These are phyloP conservation scores for Ceratocystis lukuohia DNA, from an alignment of 2,329 filamentous ascomycete genomes.

Conservation along the genomic window DNA sequence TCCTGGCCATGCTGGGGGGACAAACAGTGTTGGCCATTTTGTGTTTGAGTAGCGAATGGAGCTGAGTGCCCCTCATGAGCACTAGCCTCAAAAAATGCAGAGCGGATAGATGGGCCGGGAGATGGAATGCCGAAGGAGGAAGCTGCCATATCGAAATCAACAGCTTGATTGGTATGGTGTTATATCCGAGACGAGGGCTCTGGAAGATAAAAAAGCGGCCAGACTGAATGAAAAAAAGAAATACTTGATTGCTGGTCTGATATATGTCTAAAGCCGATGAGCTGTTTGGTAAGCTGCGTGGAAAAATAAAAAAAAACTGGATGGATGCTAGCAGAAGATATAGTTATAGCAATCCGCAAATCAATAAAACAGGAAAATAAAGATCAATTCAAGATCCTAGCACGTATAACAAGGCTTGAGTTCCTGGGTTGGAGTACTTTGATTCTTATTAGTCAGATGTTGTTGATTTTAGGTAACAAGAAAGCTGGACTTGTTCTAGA, in stretches of 20 bases:
- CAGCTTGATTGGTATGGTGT: neutral
- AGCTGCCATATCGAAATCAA: constrained; percentile 17
- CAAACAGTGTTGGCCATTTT: constrained; percentile 1
- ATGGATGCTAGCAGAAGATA: neutral
- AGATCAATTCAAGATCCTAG: neutral
- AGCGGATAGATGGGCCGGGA: constrained; percentile 13
- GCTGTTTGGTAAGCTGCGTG: neutral
- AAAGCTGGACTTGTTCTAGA: constrained; percentile 18
- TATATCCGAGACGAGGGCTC: neutral
- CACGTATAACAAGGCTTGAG: constrained; percentile 7
- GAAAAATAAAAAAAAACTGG: neutral
- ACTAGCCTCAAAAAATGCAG: constrained; percentile 10
- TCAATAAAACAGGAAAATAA: neutral
- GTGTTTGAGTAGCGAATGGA: neutral
- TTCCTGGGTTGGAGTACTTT: constrained; percentile 14
- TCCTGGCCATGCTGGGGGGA: neutral
- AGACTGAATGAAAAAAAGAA: neutral
- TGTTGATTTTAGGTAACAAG: constrained; percentile 24
- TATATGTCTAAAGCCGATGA: neutral
- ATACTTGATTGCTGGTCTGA: neutral
- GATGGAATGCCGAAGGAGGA: constrained; percentile 7
- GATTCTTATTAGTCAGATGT: constrained; percentile 24
- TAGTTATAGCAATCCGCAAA: neutral
- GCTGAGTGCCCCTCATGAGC: constrained; percentile 1
- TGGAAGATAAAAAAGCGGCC: neutral